phyloP scores from a whole-genome alignment of 805 yeast genomes.

The Starmerella scarabaei region DNA sequence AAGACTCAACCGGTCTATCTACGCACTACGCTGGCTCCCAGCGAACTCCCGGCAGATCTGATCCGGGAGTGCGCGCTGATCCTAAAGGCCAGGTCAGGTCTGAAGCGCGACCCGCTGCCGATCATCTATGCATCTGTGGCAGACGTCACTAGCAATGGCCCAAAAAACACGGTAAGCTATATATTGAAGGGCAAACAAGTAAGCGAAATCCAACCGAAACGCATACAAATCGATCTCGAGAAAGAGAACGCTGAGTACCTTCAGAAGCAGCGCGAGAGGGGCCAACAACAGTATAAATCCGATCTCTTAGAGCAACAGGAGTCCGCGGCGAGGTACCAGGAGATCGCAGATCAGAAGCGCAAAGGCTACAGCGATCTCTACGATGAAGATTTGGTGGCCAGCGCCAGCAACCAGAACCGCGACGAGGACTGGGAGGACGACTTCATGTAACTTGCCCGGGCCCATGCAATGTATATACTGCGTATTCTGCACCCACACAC shows the following conservation, averaged over 20 bases:
- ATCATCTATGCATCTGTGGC: slow-evolving; percentile 3
- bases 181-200: slow-evolving; percentile 24
- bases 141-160: slow-evolving; percentile 27
- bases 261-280: slow-evolving; percentile 25
- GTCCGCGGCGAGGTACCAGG: slow-evolving; percentile 20
- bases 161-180: slow-evolving; percentile 23
- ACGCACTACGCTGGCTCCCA: slow-evolving; percentile 29
- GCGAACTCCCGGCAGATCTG: slow-evolving; percentile 30
- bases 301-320: slow-evolving; percentile 32
- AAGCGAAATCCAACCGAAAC: slow-evolving; percentile 26
- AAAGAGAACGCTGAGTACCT: slow-evolving; percentile 28
- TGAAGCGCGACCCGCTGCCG: slow-evolving; percentile 5
- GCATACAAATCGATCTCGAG: slow-evolving; percentile 7
- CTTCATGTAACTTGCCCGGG: slow-evolving; percentile 37
- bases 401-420: slow-evolving; percentile 36
- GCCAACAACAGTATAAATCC: slow-evolving; percentile 28
- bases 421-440: slow-evolving; percentile 47
- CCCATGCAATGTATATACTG: too few species aligned
- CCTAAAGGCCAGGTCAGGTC: slow-evolving; percentile 27
- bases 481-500: too few species aligned
- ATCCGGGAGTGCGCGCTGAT: slow-evolving; percentile 53
- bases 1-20: slow-evolving; percentile 70
- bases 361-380: slow-evolving; percentile 39
- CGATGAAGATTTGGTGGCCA: slow-evolving; percentile 34
- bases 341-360: slow-evolving; percentile 28